Base-by-base conservation (phyloP, 1,284 basidiomycete species). In the Naganishia cerealis region DNA sequence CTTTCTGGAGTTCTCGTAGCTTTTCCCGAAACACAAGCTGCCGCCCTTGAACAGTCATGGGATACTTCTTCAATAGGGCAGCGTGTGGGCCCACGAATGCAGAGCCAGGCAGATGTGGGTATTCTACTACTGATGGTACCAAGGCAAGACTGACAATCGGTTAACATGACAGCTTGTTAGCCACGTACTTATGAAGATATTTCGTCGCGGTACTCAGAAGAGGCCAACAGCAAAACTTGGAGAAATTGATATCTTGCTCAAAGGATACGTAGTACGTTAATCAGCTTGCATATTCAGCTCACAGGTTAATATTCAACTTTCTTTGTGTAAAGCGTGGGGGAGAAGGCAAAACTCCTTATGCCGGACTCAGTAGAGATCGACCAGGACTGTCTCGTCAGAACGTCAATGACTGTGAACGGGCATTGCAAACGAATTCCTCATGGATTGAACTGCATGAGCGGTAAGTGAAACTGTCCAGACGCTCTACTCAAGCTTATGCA, bases 341-440 rank as follows among this genome's bases (percentile, higher is more conserved):
- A 42, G 61, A 63, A 63, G 61, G 61, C 21, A 63, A 54, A 29
- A 54, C 50, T 40, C 61, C 61, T 21, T 42, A 63, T 53, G 50
- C 61, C 1, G 61, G 61, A 10, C 55, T 61, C 1, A 70, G 66
- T n/a, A 40, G 61, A 21, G 57, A 65, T 29, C 29, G 65, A 48
- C 43, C 54, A 16, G 69, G 69, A 16, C 26, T 70, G 7, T 66
- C 62, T 38, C 59, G 69, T 29, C 48, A 57, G 21, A 33, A 70
- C 24, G 59, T 57, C 16, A 70, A 70, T 36, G 55, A 48, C 33
- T 61, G 61, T 33, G 66, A 65, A 24, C 29, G 55, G 43, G n/a
- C 58, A 21, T 24, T 70, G 18, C 46, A 56, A 12, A 38, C 59
- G 1, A 26, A 18, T 13, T 26, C 36, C 4, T 54, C 52, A 40